Conservation (phyloP, 345 rosid species). For the Physaria fendleri region DNA sequence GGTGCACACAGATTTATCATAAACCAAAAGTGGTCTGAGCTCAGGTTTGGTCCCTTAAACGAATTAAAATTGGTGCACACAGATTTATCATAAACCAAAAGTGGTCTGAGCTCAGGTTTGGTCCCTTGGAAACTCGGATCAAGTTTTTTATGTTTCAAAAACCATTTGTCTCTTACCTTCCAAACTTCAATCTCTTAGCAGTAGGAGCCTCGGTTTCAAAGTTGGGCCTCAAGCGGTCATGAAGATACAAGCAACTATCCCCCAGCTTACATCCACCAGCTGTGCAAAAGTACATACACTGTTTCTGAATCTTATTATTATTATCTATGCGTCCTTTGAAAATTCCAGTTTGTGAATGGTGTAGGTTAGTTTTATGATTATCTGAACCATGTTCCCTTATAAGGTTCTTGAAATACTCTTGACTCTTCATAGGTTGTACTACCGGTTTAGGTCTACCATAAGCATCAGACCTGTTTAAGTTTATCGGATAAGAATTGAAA, state of each 20-base stretch:
- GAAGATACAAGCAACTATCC: conserved; percentile 37
- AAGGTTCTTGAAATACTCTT: conserved; percentile 45
- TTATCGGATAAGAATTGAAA: conserved; percentile 7
- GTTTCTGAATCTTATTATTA: conserved; percentile 33
- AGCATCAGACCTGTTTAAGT: not conserved
- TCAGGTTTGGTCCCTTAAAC: not conserved
- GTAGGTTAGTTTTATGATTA: conserved; percentile 22
- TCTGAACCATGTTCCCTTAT: conserved; percentile 53
- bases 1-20: not conserved
- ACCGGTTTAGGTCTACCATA: not conserved
- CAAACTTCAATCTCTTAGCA: conserved; percentile 46
- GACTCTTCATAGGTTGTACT: conserved; percentile 27
- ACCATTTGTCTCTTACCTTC: conserved; percentile 9
- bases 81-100: no score
- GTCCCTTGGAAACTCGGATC: not conserved
- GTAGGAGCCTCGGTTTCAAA: conserved; percentile 18
- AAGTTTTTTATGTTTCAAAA: conserved; percentile 6
- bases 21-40: conserved; percentile 1
- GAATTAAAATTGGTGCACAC: no score
- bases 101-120: not conserved
- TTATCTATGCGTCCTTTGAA: conserved; percentile 5
- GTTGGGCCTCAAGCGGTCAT: conserved; percentile 31
- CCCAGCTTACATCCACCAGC: conserved; percentile 51
- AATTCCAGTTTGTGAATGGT: conserved; percentile 12
- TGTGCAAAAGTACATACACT: conserved; percentile 38